Evolutionary conservation across 345 rosid species (phyloP).

Genomic region (Iberis pinnata): DNA sequence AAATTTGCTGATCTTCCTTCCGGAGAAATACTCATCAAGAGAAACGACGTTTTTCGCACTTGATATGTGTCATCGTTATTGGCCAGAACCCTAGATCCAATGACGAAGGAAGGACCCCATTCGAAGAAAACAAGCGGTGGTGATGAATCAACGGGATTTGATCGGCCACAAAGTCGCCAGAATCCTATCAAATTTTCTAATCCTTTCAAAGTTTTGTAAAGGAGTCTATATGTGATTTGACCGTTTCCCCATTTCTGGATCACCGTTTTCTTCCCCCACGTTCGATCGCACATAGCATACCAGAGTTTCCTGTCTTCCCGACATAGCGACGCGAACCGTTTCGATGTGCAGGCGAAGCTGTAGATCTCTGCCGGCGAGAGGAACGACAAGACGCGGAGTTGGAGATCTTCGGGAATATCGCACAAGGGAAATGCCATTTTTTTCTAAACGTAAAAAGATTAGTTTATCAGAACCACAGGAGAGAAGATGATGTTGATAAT

Average conservation of each 20-base stretch:
- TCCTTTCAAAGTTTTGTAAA: conserved; percentile 50
- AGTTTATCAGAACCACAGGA: no score
- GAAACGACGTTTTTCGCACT: conserved; percentile 55
- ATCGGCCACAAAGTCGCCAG: conserved; percentile 81
- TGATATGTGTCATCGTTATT: conserved; percentile 36
- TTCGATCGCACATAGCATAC: conserved; percentile 61
- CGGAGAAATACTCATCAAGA: conserved; percentile 47
- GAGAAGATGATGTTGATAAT: no score
- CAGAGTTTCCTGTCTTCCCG: conserved; percentile 57
- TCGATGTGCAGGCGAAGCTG: conserved; percentile 72
- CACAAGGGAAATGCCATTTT: conserved; percentile 36
- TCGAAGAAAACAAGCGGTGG: conserved; percentile 70
- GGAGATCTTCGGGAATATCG: conserved; percentile 79
- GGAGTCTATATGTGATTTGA: conserved; percentile 45
- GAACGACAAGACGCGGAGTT: conserved; percentile 70
- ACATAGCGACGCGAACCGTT: conserved; percentile 53
- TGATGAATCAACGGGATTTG: conserved; percentile 26
- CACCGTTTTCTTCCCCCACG: conserved; percentile 71
- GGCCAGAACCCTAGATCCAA: conserved; percentile 57
- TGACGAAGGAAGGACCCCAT: conserved; percentile 70
- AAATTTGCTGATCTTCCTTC: conserved; percentile 49
- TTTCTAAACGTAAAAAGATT: no score
- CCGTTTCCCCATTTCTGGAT: conserved; percentile 75
- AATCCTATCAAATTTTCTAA: conserved; percentile 77
- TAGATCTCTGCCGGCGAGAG: conserved; percentile 57